A percentile compares a stretch with the other conserved stretches of the same genome.
Conservation (phyloP, 495 filamentous ascomycete genomes). For the Hypomontagnella monticulosa region DNA sequence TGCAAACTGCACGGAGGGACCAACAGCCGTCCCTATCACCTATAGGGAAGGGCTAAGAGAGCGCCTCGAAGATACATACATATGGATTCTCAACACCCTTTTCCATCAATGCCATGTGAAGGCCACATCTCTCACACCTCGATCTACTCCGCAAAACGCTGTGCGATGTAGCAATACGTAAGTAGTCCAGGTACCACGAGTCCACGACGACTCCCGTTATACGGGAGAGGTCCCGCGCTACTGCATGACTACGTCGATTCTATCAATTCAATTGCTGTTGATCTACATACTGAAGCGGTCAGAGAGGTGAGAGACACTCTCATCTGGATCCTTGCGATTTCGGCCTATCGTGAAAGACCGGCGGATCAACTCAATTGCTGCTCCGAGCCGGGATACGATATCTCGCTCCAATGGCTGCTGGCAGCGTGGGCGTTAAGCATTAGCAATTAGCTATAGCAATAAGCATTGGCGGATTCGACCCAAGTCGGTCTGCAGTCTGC, state of each 20-base stretch:
- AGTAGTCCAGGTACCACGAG: conserved; percentile 25
- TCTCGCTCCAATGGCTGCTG: conserved; percentile 21
- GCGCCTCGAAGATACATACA: conserved; percentile 26
- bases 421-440: conserved; percentile 24
- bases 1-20: conserved; percentile 36
- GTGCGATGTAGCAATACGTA: conserved; percentile 36
- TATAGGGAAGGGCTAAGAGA: conserved; percentile 21
- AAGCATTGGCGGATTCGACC: conserved; percentile 29
- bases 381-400: conserved; percentile 24
- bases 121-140: conserved; percentile 36
- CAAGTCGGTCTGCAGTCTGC: conserved; percentile 27
- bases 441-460: conserved; percentile 19
- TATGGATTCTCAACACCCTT: conserved; percentile 30
- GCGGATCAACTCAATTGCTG: conserved; percentile 35
- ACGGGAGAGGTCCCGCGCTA: conserved; percentile 33
- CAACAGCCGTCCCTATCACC: conserved; percentile 26
- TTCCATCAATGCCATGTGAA: conserved; percentile 33
- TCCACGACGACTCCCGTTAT: conserved; percentile 24
- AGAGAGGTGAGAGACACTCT: conserved; percentile 21
- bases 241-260: conserved; percentile 29
- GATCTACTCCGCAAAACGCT: conserved; percentile 42
- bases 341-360: conserved; percentile 22
- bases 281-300: conserved; percentile 40
- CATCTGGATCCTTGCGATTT: conserved; percentile 28
- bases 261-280: conserved; percentile 21